Conservation (phyloP, 352 stramenopile species). For the Pythium scleroteichum region DNA sequence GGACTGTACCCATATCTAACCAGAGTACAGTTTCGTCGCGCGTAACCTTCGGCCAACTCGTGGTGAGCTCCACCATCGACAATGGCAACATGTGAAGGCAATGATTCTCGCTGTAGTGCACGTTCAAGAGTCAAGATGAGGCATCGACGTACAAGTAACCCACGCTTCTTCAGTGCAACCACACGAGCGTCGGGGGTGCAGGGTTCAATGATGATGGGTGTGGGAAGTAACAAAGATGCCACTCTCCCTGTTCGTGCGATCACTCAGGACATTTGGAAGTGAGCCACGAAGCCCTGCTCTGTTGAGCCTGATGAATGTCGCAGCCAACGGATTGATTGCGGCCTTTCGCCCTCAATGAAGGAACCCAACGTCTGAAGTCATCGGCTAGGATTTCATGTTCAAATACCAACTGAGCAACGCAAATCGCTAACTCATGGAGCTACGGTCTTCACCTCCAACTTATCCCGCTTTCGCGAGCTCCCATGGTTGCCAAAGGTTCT, state of each 20-base stretch:
- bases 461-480: slow-evolving; percentile 60
- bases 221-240: neutral
- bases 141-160: too few species aligned
- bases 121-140: too few species aligned
- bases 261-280: neutral
- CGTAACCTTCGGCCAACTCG: slow-evolving; percentile 14
- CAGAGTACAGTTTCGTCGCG: slow-evolving; percentile 24
- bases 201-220: slow-evolving; percentile 24
- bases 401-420: neutral
- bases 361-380: too few species aligned
- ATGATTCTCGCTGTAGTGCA: too few species aligned
- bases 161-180: too few species aligned
- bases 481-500: slow-evolving; percentile 78
- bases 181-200: neutral
- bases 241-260: slow-evolving; percentile 1
- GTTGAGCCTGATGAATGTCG: neutral
- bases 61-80: neutral
- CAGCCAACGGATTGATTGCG: neutral
- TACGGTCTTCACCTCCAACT: slow-evolving; percentile 2
- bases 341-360: too few species aligned
- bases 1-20: slow-evolving; percentile 27
- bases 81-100: too few species aligned
- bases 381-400: neutral
- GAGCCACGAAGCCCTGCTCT: too few species aligned
- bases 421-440: too few species aligned